Conservation (phyloP, 2,329 filamentous ascomycete genomes). For the Diaporthe citriasiana region DNA sequence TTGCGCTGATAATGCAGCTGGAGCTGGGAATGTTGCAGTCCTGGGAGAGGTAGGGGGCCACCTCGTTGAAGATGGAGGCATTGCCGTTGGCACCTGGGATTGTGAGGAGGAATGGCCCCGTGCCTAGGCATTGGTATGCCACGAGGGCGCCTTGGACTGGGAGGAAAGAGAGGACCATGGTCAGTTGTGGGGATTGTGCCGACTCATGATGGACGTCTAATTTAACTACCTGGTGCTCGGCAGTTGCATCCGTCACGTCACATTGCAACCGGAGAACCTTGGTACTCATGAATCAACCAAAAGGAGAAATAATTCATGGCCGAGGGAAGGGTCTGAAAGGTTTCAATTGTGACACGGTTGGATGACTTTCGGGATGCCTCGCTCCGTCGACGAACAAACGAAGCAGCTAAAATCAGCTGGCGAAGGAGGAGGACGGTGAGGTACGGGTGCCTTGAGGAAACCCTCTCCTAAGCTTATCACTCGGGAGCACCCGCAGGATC, state of each 20-base stretch:
- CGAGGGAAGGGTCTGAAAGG: too few relatives aligned
- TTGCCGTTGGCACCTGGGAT: conserved; percentile 51
- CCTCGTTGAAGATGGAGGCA: conserved; percentile 46
- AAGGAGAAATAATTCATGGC: background rate
- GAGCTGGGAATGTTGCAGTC: conserved; percentile 35
- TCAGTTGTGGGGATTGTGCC: conserved; percentile 4
- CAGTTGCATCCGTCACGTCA: conserved; percentile 14
- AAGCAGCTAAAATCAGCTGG: background rate
- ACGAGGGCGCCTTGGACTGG: conserved; percentile 43
- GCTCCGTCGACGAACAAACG: background rate
- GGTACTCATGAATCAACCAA: background rate
- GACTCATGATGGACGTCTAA: conserved; percentile 23
- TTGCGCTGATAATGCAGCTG: conserved; percentile 7
- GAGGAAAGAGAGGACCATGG: conserved; percentile 10
- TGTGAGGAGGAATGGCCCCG: conserved; percentile 49
- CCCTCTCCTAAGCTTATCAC: background rate
- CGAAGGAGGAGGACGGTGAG: background rate
- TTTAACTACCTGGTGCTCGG: background rate
- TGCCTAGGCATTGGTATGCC: conserved; percentile 49
- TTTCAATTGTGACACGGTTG: background rate
- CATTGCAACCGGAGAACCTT: conserved; percentile 1
- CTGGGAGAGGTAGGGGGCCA: conserved; percentile 45
- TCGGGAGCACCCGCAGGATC: conserved; percentile 26
- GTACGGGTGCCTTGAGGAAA: background rate
- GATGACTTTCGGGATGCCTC: background rate